phyloP scores from a whole-genome alignment of 2,329 filamentous ascomycete genomes.

The Colletotrichum musicola region DNA sequence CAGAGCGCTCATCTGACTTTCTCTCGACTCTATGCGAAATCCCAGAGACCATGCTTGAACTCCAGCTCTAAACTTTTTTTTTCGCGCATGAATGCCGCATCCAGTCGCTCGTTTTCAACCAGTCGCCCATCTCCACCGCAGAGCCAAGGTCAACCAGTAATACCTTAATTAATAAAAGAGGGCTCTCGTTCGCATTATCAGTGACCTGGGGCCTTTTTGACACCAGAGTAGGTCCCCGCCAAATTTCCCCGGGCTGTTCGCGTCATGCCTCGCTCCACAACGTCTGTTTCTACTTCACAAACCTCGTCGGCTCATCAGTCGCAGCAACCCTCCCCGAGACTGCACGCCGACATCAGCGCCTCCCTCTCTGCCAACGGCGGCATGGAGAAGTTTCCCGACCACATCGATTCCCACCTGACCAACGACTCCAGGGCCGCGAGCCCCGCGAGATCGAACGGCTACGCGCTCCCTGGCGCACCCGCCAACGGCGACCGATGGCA shows the following conservation, averaged over 20 bases:
- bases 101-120: slow-evolving; percentile 32
- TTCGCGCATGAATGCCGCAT: slow-evolving; percentile 36
- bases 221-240: slow-evolving; percentile 34
- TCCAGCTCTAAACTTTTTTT: slow-evolving; percentile 29
- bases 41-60: slow-evolving; percentile 30
- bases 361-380: slow-evolving; percentile 38
- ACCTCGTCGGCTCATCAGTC: slow-evolving; percentile 50
- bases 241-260: slow-evolving; percentile 26
- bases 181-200: slow-evolving; percentile 15
- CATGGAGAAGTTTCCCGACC: slow-evolving; percentile 72
- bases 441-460: slow-evolving; percentile 46
- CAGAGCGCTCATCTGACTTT: slow-evolving; percentile 37
- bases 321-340: slow-evolving; percentile 45
- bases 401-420: slow-evolving; percentile 55
- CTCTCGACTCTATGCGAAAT: slow-evolving; percentile 24
- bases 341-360: slow-evolving; percentile 36
- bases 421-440: slow-evolving; percentile 40
- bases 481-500: slow-evolving; percentile 70
- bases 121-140: background rate
- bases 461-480: slow-evolving; percentile 41
- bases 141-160: slow-evolving; percentile 1
- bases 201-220: slow-evolving; percentile 18
- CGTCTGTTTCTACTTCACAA: slow-evolving; percentile 47
- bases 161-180: slow-evolving; percentile 5
- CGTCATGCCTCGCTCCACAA: slow-evolving; percentile 57